Conservation (phyloP, 257 asterid genomes). For the Forsythia suspensa region DNA sequence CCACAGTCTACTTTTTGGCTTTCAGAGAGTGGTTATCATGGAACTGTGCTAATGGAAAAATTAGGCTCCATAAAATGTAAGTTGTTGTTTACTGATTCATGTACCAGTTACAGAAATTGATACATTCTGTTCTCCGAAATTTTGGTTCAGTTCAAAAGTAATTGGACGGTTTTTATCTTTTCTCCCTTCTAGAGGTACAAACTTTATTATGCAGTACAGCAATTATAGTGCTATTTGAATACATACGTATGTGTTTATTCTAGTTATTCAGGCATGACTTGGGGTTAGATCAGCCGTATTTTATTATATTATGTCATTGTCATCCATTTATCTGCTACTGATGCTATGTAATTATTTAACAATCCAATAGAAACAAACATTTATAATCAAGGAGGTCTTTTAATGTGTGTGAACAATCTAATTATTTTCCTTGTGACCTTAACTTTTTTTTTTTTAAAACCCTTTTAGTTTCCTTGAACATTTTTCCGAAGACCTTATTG, state of each 20-base stretch:
- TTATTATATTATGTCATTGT: too few relatives aligned
- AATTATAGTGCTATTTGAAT: slow-evolving; percentile 9
- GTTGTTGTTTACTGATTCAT: slow-evolving; percentile 11
- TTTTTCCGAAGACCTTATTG: not conserved
- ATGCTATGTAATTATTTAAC: not conserved
- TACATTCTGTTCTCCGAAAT: not conserved
- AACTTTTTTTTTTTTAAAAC: not conserved
- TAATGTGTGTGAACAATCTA: too few relatives aligned
- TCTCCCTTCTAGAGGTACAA: not conserved
- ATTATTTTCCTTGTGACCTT: too few relatives aligned
- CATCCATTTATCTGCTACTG: not conserved
- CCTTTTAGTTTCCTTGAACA: not conserved
- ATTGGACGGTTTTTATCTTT: not conserved
- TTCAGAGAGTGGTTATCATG: slow-evolving; percentile 8
- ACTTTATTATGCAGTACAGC: not conserved
- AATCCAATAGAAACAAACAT: too few relatives aligned
- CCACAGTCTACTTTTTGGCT: not conserved
- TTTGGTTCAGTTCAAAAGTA: not conserved
- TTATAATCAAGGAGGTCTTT: too few relatives aligned
- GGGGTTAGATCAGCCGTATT: not conserved
- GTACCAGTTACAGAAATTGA: slow-evolving; percentile 4
- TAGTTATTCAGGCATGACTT: not conserved
- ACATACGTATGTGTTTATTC: not conserved
- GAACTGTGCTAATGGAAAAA: slow-evolving; percentile 14
- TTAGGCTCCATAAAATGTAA: slow-evolving; percentile 7